Evolutionary conservation across 495 filamentous ascomycete genomes (phyloP).

Genomic region (Annulohypoxylon bovei): DNA sequence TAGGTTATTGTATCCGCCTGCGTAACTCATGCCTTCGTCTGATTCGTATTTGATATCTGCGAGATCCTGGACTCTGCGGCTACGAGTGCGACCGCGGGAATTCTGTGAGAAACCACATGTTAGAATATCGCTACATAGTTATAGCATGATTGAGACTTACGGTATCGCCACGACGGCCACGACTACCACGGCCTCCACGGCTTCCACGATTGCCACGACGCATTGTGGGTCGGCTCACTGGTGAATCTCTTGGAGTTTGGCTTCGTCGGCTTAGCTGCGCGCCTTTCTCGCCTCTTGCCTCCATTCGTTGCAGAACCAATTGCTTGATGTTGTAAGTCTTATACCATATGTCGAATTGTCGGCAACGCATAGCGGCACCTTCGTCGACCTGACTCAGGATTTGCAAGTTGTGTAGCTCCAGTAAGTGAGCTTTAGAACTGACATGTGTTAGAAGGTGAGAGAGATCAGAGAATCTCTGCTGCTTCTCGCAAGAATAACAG

Average conservation of each 20-base stretch:
- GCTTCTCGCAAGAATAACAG: conserved; percentile 83
- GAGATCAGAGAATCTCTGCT: conserved; percentile 82
- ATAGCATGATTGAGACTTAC: conserved; percentile 27
- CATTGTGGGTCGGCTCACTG: background rate
- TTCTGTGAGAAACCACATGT: conserved; percentile 7
- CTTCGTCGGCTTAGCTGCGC: conserved; percentile 33
- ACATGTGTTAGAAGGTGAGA: conserved; percentile 91
- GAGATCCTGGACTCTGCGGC: background rate
- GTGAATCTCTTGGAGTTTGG: conserved; percentile 11
- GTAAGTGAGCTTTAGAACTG: conserved; percentile 83
- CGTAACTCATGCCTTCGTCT: conserved; percentile 36
- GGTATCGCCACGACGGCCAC: conserved; percentile 25
- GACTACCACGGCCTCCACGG: conserved; percentile 19
- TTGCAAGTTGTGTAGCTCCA: conserved; percentile 76
- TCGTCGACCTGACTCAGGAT: conserved; percentile 69
- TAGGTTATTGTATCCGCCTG: conserved; percentile 20
- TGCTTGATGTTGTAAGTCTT: conserved; percentile 67
- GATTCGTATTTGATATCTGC: conserved; percentile 48
- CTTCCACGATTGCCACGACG: conserved; percentile 25
- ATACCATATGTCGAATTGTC: conserved; percentile 77
- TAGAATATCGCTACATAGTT: conserved; percentile 2
- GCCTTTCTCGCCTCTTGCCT: conserved; percentile 72
- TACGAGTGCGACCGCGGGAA: conserved; percentile 4
- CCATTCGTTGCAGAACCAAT: conserved; percentile 75
- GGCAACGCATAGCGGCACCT: conserved; percentile 58